Conservation (phyloP, 768 basidiomycete genomes). For the Serendipita vermifera region DNA sequence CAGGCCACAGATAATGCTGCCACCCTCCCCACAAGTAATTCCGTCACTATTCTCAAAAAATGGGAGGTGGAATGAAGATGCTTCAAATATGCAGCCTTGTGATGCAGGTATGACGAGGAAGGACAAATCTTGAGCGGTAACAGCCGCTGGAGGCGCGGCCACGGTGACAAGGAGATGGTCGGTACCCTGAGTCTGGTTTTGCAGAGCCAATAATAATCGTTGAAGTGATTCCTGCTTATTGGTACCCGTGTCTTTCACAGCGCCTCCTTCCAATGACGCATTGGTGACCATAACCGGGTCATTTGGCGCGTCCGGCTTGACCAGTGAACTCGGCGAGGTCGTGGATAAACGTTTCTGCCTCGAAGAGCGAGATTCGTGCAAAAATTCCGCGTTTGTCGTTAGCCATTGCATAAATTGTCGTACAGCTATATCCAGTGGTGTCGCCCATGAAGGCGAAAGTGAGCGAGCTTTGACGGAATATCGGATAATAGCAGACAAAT, state of each 20-base stretch:
- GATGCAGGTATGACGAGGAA: slow-evolving; percentile 29
- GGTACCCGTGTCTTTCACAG: not conserved
- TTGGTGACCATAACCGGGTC: not conserved
- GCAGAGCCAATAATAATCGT: not conserved
- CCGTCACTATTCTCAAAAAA: slow-evolving; percentile 22
- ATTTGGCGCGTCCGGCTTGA: not conserved
- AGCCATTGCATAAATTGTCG: not conserved
- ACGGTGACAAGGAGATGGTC: slow-evolving; percentile 44
- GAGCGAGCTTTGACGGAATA: not conserved
- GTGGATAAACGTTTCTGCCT: not conserved
- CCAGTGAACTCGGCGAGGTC: not conserved
- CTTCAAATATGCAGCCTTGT: slow-evolving; percentile 35
- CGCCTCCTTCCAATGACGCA: not conserved
- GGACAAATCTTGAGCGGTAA: slow-evolving; percentile 29
- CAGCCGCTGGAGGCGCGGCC: slow-evolving; percentile 22
- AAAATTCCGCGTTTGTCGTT: not conserved
- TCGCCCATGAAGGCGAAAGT: not conserved
- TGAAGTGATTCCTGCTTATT: not conserved
- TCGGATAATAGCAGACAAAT: not conserved
- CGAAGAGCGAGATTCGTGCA: not conserved
- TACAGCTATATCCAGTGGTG: not conserved
- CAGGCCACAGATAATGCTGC: slow-evolving; percentile 37
- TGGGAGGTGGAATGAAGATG: slow-evolving; percentile 30
- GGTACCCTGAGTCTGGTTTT: slow-evolving; percentile 11
- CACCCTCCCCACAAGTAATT: slow-evolving; percentile 11